Percentiles rank a stretch among this genome's conserved stretches.
phyloP scores from a whole-genome alignment of 352 stramenopile species.

The Pseudoperonospora humuli region DNA sequence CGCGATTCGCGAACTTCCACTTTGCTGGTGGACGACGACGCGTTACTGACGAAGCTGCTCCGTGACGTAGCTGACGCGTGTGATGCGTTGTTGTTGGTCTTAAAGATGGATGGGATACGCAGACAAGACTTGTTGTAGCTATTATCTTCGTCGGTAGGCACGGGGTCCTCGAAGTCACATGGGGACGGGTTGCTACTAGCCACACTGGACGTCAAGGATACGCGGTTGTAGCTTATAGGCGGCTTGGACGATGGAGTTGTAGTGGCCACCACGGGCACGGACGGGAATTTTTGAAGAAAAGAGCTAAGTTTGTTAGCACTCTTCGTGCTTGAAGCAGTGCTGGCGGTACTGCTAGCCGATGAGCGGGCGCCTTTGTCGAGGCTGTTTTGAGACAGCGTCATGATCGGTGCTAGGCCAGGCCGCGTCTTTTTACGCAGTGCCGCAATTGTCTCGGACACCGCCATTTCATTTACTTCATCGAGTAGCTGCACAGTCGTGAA shows the following conservation, averaged over 20 bases:
- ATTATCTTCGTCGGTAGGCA: slow-evolving; percentile 16
- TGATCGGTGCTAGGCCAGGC: slow-evolving; percentile 19
- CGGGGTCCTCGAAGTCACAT: slow-evolving; percentile 19
- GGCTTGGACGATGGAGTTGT: slow-evolving; percentile 19
- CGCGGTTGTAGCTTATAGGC: slow-evolving; percentile 11
- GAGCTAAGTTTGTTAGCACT: slow-evolving; percentile 44
- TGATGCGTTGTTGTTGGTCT: slow-evolving; percentile 14
- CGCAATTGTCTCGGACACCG: slow-evolving; percentile 50
- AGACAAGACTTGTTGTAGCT: slow-evolving; percentile 29
- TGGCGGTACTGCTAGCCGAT: slow-evolving; percentile 20
- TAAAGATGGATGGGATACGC: slow-evolving; percentile 51
- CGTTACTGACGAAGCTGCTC: slow-evolving; percentile 31
- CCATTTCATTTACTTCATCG: slow-evolving; percentile 65
- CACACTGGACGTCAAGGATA: slow-evolving; percentile 27
- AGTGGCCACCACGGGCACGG: slow-evolving; percentile 17
- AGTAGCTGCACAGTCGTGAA: slow-evolving; percentile 77
- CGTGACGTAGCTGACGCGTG: slow-evolving; percentile 14
- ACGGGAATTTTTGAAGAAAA: slow-evolving; percentile 65
- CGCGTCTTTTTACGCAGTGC: slow-evolving; percentile 57
- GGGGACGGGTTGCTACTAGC: slow-evolving; percentile 25
- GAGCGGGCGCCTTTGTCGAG: slow-evolving; percentile 12
- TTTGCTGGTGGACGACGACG: slow-evolving; percentile 24
- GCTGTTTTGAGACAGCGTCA: slow-evolving; percentile 26
- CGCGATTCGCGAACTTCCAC: slow-evolving; percentile 18
- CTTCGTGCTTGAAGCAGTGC: slow-evolving; percentile 16